A percentile compares a stretch with the other conserved stretches of the same genome.
These are phyloP conservation scores for Cryphonectria carpinicola DNA, from an alignment of 2,329 filamentous ascomycete genomes.

Conservation along the genomic window DNA sequence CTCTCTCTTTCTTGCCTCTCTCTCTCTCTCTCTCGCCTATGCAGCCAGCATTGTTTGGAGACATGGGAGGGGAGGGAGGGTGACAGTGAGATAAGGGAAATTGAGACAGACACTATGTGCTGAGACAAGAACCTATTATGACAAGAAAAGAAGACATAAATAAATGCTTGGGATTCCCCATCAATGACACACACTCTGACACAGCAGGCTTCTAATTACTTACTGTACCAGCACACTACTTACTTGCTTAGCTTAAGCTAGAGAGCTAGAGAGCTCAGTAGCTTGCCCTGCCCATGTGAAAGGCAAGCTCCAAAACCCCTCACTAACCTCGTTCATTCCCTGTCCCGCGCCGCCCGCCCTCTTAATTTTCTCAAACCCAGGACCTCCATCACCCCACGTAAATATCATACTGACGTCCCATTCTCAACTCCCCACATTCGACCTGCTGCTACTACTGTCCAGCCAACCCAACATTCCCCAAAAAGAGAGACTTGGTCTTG, in stretches of 20 bases:
- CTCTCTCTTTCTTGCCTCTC: not conserved
- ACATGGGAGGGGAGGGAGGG: not conserved
- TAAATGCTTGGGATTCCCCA: not conserved
- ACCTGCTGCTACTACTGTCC: conserved; percentile 8
- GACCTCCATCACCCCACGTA: not conserved
- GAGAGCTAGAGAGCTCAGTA: not conserved
- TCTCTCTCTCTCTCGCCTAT: not conserved
- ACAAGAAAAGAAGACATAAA: conserved; percentile 1
- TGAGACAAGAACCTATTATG: not conserved
- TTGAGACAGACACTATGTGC: not conserved
- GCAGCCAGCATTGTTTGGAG: not conserved
- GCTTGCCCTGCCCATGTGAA: conserved; percentile 4
- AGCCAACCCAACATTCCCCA: conserved; percentile 10
- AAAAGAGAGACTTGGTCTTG: not conserved
- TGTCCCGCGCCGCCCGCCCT: not conserved
- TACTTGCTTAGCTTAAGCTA: not conserved
- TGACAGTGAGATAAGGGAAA: conserved; percentile 6
- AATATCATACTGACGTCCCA: not conserved
- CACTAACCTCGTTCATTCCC: not conserved
- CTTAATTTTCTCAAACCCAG: not conserved
- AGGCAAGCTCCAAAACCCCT: not conserved
- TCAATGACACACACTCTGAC: not conserved
- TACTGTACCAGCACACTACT: too few species aligned
- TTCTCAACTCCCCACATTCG: not conserved
- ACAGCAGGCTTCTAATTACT: not conserved